Evolutionary conservation across 352 stramenopile genomes (phyloP), one percentile per base, ranked within the genome.

Genomic region (Pythium aphanidermatum): DNA sequence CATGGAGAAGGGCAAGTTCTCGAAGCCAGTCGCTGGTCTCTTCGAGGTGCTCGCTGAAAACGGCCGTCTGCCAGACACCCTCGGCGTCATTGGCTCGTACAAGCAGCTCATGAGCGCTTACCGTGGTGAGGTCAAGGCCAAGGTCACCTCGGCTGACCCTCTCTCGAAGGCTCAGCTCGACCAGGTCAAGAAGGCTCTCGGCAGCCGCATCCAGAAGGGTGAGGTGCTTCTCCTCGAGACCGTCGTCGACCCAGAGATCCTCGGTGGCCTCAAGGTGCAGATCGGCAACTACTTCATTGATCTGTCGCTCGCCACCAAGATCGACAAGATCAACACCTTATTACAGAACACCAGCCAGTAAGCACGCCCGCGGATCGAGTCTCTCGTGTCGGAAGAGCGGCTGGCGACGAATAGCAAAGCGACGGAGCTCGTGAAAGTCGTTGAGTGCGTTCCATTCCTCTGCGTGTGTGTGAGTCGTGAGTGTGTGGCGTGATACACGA

Each of bases 211-310:
- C 50, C 60, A 95, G 29, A 89, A 91, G 61, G 82, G 80, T 33
- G 89, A 97, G 54, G 96, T 90, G 49, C 78, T 98, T 42, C 68
- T 96, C 46, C 70, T 98, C 35, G 82, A 90, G 49, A 90, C 79
- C 24, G 74, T 96, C 35, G 89, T 98, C 25, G 88, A 98, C 81
- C 89, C 93, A 12, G 78, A 83, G 51, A 98, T 98, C 63, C 64
- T 98, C 52, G 95, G 95, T 27, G 95, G 95, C 55, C 82, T 98
- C 49, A 96, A 98, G 76, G 91, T 98, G 55, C 92, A 98, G 75
- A 97, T 98, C 70, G 95, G 92, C 58, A 96, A 98, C 75, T 95
- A 97, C 78, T 98, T 98, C 72, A 96, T 98, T 60, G 95, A 98
- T 74, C 66, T 98, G 60, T 97, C 89, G 60, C 79, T 97, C 39